Conservation (phyloP, 352 stramenopile genomes). For the Phytophthora cajani region DNA sequence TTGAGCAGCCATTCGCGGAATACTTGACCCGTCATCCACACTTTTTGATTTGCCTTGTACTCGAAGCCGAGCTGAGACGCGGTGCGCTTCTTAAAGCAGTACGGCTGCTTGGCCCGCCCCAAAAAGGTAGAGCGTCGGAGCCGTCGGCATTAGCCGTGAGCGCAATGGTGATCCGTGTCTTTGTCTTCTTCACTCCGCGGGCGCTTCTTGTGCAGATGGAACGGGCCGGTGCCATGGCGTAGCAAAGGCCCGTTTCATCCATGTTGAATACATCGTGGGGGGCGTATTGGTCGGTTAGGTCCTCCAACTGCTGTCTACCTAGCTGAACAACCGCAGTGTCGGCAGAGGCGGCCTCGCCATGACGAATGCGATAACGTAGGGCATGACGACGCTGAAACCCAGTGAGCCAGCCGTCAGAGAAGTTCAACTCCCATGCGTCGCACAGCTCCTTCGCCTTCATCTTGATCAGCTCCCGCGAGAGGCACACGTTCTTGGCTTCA, state of each 20-base stretch:
- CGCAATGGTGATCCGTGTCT: constrained; percentile 10
- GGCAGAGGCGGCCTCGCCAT: neutral
- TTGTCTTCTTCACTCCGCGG: constrained; percentile 11
- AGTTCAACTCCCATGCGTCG: no score
- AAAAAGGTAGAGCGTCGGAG: constrained; percentile 6
- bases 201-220: constrained; percentile 7
- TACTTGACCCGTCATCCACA: constrained; percentile 11
- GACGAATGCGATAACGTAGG: no score
- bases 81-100: constrained; percentile 6
- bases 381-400: no score
- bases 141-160: constrained; percentile 22
- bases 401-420: no score
- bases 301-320: no score
- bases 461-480: constrained; percentile 1
- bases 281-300: no score
- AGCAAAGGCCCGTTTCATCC: constrained; percentile 14
- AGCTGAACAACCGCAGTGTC: neutral
- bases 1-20: constrained; percentile 12
- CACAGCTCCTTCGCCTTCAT: constrained; percentile 2
- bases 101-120: neutral
- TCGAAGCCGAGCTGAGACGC: constrained; percentile 2
- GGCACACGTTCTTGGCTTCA: neutral
- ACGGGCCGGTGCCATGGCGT: constrained; percentile 6
- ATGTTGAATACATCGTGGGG: neutral
- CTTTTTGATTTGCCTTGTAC: constrained; percentile 17